A percentile compares a stretch with the other conserved stretches of the same genome.
phyloP scores from a whole-genome alignment of 345 rosid genomes.

The Populus pruinosa region DNA sequence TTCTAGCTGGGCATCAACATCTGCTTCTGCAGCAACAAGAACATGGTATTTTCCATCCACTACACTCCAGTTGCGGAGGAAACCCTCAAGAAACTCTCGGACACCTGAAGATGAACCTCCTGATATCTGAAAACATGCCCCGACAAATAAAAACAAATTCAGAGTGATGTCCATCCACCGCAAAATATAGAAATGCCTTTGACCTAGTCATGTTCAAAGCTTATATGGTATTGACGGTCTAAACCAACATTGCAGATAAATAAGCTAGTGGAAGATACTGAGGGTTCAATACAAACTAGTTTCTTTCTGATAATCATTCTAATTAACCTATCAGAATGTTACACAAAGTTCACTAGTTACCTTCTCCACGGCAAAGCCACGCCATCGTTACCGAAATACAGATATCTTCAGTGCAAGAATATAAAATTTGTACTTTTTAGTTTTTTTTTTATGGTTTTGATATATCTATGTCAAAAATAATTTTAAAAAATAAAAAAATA shows the following conservation, averaged over 20 bases:
- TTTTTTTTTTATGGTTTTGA: too few relatives aligned
- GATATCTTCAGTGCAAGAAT: not conserved
- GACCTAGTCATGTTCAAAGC: not conserved
- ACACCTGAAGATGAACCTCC: slow-evolving; percentile 48
- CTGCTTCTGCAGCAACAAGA: slow-evolving; percentile 29
- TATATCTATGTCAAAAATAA: too few relatives aligned
- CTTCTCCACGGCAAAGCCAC: not conserved
- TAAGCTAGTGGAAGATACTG: not conserved
- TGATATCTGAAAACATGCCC: slow-evolving; percentile 76
- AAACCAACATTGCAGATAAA: too few relatives aligned
- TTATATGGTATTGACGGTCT: too few relatives aligned
- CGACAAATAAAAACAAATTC: slow-evolving; percentile 22
- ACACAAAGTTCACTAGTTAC: not conserved
- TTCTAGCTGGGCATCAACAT: slow-evolving; percentile 15
- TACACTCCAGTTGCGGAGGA: slow-evolving; percentile 63
- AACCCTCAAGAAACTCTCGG: slow-evolving; percentile 66
- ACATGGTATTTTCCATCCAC: slow-evolving; percentile 43
- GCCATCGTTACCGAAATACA: not conserved
- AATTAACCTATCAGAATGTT: not conserved
- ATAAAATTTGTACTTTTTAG: too few relatives aligned
- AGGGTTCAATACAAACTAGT: not conserved
- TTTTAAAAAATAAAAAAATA: too few relatives aligned
- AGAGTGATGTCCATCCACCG: slow-evolving; percentile 2
- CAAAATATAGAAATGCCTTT: not conserved
- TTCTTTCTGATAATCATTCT: not conserved